Conservation (phyloP, 2,329 filamentous ascomycete species). For the Nothophaeocryptopus gaeumannii region DNA sequence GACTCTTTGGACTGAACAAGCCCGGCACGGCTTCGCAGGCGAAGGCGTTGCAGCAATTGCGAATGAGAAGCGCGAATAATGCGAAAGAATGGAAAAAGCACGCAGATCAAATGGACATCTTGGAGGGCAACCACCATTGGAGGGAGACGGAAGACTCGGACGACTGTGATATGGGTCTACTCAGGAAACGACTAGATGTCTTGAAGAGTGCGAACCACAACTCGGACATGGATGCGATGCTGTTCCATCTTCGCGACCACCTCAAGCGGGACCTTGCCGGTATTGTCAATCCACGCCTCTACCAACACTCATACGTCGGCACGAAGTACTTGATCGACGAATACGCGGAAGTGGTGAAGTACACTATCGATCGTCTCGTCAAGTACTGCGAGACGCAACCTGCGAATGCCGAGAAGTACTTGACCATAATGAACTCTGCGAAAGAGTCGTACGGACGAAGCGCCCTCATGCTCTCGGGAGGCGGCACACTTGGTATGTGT, state of each 20-base stretch:
- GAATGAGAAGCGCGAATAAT: constrained; percentile 13
- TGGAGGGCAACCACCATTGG: constrained; percentile 24
- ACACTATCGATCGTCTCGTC: constrained; percentile 23
- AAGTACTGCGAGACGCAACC: constrained; percentile 19
- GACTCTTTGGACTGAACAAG: neutral
- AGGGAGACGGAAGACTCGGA: constrained; percentile 21
- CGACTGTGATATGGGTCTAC: constrained; percentile 18
- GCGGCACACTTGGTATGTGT: constrained; percentile 26
- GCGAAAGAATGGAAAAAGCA: constrained; percentile 15
- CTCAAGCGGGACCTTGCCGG: constrained; percentile 24
- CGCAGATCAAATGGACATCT: constrained; percentile 20
- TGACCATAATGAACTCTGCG: constrained; percentile 21
- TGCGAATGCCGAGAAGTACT: constrained; percentile 12
- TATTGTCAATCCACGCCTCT: constrained; percentile 24
- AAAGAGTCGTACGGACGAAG: constrained; percentile 23
- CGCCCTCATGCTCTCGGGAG: constrained; percentile 26
- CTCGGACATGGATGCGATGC: constrained; percentile 21
- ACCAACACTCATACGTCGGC: constrained; percentile 20
- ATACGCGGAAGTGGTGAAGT: constrained; percentile 26
- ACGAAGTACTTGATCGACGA: constrained; percentile 26
- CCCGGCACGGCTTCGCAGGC: constrained; percentile 5
- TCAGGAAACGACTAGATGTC: constrained; percentile 17
- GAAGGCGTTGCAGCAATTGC: constrained; percentile 12
- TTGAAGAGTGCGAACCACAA: constrained; percentile 20
- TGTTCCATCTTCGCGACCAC: constrained; percentile 20